Conservation (phyloP, 805 yeast genomes). For the Brettanomyces nanus region DNA sequence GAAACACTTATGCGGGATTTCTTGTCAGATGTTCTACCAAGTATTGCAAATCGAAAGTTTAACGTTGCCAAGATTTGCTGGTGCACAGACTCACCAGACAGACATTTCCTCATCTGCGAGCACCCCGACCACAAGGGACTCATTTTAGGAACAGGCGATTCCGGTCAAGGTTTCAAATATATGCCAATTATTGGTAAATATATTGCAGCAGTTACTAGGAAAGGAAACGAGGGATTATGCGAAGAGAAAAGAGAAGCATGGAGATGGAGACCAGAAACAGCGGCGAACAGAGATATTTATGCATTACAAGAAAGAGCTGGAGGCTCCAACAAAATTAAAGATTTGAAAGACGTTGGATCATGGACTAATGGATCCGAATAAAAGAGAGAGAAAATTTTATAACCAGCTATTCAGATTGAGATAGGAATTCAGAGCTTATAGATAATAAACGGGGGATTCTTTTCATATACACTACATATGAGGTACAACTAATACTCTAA, state of each 20-base stretch:
- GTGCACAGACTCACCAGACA: constrained; percentile 33
- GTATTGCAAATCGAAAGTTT: constrained; percentile 23
- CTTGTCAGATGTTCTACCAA: constrained; percentile 20
- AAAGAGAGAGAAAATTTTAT: too few species aligned
- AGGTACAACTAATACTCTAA: too few species aligned
- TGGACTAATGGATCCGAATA: too few species aligned
- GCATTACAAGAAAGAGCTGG: too few species aligned
- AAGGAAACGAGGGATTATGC: constrained; percentile 17
- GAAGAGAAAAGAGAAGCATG: constrained; percentile 21
- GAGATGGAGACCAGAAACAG: constrained; percentile 34
- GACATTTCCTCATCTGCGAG: constrained; percentile 33
- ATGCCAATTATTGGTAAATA: constrained; percentile 40
- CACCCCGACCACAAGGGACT: constrained; percentile 27
- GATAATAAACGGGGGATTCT: too few species aligned
- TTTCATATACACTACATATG: too few species aligned
- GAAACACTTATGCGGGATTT: constrained; percentile 1
- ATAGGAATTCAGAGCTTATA: too few species aligned
- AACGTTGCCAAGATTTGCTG: constrained; percentile 30
- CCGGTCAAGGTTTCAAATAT: constrained; percentile 41
- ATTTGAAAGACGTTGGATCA: too few species aligned
- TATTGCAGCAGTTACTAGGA: constrained; percentile 26
- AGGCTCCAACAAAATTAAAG: too few species aligned
- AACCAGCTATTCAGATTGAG: too few species aligned
- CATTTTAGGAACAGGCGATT: constrained; percentile 39
- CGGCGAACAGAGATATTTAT: too few species aligned